Conservation (phyloP, 202 grass and related monocot genomes). For the Digitaria exilis region DNA sequence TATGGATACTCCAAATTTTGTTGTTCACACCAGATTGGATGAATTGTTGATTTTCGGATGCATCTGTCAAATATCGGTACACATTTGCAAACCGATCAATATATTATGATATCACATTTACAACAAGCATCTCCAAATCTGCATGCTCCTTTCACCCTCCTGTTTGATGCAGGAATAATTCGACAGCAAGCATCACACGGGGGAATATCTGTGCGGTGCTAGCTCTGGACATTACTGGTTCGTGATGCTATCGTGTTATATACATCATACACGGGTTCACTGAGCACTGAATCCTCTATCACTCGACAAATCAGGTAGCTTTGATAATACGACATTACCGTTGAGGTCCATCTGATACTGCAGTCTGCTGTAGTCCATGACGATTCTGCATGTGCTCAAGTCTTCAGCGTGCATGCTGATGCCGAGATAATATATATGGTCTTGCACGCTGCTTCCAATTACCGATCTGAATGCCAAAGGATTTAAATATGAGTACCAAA, state of each 20-base stretch:
- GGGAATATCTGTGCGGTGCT: background rate
- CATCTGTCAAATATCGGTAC: background rate
- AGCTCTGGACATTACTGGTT: background rate
- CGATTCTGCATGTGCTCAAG: slow-evolving; percentile 76
- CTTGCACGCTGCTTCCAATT: slow-evolving; percentile 61
- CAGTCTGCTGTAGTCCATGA: slow-evolving; percentile 63
- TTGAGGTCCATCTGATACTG: slow-evolving; percentile 67
- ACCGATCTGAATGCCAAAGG: slow-evolving; percentile 58
- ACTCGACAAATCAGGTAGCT: slow-evolving; percentile 46
- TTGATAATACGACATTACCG: slow-evolving; percentile 72
- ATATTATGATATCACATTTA: slow-evolving; percentile 32
- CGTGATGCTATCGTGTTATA: slow-evolving; percentile 9
- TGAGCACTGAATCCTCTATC: slow-evolving; percentile 44
- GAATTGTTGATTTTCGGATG: background rate
- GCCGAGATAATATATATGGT: slow-evolving; percentile 81
- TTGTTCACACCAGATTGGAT: background rate
- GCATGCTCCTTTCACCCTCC: background rate
- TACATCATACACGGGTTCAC: slow-evolving; percentile 30
- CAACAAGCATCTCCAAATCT: slow-evolving; percentile 41
- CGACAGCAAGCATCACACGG: background rate
- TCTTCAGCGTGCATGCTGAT: slow-evolving; percentile 74
- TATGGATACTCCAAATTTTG: background rate
- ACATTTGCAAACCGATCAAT: slow-evolving; percentile 22
- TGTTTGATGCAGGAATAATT: slow-evolving; percentile 18
- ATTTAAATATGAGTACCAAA: slow-evolving; percentile 6